Percentiles rank a stretch among this genome's conserved stretches.
phyloP scores from a whole-genome alignment of 2,329 filamentous ascomycete species.

The Seiridium cupressi region DNA sequence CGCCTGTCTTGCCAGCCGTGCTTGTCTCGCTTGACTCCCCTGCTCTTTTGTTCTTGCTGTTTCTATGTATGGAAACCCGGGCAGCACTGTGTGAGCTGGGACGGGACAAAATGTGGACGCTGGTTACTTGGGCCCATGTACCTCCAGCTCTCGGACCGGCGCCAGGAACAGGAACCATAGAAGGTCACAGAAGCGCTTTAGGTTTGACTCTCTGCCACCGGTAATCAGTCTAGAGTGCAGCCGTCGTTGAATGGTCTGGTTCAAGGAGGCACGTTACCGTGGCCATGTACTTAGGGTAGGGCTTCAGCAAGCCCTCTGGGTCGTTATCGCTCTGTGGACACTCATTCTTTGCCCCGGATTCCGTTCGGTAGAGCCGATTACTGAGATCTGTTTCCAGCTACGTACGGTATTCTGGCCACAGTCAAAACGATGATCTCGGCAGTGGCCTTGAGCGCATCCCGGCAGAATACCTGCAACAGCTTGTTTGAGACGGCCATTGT shows the following conservation, averaged over 20 bases:
- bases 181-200: background rate
- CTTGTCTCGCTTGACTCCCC: background rate
- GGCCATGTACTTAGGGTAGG: background rate
- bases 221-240: background rate
- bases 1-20: too few species aligned
- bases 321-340: background rate
- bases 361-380: background rate
- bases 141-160: conserved; percentile 2
- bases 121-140: background rate
- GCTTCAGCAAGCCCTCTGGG: background rate
- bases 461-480: background rate
- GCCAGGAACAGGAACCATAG: conserved; percentile 6
- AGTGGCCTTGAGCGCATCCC: background rate
- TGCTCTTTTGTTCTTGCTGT: background rate
- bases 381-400: background rate
- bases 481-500: conserved; percentile 6
- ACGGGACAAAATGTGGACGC: too few species aligned
- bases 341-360: background rate
- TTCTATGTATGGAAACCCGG: background rate
- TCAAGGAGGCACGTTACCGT: too few species aligned
- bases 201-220: background rate
- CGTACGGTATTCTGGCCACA: background rate
- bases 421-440: background rate
- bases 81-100: background rate
- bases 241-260: background rate